Conservation (phyloP, 2,329 filamentous ascomycete genomes). For the Penicillium rolfsii region DNA sequence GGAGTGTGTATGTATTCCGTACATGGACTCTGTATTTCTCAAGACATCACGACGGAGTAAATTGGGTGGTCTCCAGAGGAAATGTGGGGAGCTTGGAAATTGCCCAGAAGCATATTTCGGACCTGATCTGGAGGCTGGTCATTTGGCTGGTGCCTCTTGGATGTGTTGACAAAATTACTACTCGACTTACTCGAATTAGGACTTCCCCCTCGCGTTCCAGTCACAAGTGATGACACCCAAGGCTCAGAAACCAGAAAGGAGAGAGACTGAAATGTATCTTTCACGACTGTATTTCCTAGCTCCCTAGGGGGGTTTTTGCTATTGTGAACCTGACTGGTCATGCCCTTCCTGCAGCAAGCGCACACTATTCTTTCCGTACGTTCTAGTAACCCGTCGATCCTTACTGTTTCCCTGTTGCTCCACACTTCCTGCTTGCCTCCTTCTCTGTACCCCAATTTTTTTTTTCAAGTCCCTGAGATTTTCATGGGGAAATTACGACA, state of each 20-base stretch:
- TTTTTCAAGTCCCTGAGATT: constrained; percentile 4
- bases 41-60: background rate
- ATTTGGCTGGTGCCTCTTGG: background rate
- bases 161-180: background rate
- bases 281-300: background rate
- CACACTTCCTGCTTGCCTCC: constrained; percentile 9
- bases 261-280: background rate
- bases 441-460: background rate
- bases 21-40: too few relatives aligned
- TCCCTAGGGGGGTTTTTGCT: background rate
- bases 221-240: background rate
- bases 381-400: constrained; percentile 9
- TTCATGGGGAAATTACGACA: constrained; percentile 10
- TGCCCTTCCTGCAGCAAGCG: background rate
- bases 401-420: constrained; percentile 10
- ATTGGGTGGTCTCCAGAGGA: background rate
- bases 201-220: background rate
- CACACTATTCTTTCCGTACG: background rate
- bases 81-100: too few relatives aligned
- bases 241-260: background rate
- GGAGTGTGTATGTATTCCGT: background rate
- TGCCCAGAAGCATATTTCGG: background rate
- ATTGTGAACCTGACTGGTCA: background rate
- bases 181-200: background rate
- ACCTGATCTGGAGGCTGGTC: background rate